These are phyloP conservation scores for Rhipidocladum racemiflorum DNA, from an alignment of 176 grass and related monocot genomes.

Conservation along the genomic window DNA sequence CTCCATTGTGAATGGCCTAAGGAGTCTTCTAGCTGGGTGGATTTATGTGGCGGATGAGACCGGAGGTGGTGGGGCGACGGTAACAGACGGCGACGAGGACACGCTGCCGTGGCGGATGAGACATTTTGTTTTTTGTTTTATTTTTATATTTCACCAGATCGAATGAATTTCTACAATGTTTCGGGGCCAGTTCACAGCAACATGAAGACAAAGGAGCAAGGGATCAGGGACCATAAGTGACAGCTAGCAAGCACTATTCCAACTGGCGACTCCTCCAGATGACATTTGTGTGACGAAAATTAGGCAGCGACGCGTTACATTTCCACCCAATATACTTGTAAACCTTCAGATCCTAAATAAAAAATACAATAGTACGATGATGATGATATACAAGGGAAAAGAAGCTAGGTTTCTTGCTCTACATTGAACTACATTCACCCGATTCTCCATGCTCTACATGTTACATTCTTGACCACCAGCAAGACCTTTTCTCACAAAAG, in stretches of 20 bases:
- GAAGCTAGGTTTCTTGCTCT: background rate
- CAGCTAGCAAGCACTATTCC: background rate
- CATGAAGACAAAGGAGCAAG: background rate
- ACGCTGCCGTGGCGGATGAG: no score
- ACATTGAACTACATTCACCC: constrained; percentile 29
- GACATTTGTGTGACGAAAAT: background rate
- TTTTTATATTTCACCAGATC: no score
- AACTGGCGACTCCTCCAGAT: background rate
- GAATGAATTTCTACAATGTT: no score
- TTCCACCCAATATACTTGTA: background rate
- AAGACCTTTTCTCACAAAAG: constrained; percentile 78
- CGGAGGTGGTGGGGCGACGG: no score
- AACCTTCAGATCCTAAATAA: background rate
- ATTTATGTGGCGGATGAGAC: no score
- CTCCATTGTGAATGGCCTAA: no score
- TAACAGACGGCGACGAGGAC: no score
- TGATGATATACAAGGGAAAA: constrained; percentile 36
- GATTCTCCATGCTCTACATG: constrained; percentile 46
- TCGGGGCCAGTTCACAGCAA: background rate
- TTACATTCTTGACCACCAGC: constrained; percentile 99
- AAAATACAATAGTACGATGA: background rate
- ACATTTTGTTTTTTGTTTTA: no score
- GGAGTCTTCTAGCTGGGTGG: no score
- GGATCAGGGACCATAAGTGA: background rate
- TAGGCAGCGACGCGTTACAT: background rate